phyloP scores from a whole-genome alignment of 2,329 filamentous ascomycete genomes.

The Metarhizium sp. region DNA sequence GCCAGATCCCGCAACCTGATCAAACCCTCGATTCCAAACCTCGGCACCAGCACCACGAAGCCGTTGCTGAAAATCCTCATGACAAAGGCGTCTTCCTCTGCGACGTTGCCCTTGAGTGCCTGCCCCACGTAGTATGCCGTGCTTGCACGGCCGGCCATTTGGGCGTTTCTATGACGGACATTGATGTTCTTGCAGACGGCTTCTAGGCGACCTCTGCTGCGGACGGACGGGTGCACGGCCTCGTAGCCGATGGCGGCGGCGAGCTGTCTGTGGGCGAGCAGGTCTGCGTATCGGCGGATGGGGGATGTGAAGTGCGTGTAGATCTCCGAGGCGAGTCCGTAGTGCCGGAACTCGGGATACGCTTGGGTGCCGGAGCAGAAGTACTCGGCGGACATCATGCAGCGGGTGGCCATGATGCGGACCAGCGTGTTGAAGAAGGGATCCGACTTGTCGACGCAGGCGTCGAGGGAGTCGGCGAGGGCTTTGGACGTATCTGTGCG shows the following conservation, averaged over 20 bases:
- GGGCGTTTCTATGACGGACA: conserved; percentile 90
- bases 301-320: conserved; percentile 99
- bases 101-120: conserved; percentile 68
- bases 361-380: conserved; percentile 91
- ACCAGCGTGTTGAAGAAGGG: conserved; percentile 98
- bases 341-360: conserved; percentile 92
- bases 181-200: conserved; percentile 98
- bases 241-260: conserved; percentile 94
- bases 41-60: conserved; percentile 89
- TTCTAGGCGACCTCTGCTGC: conserved; percentile 77
- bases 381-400: conserved; percentile 99
- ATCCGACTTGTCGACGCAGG: conserved; percentile 67
- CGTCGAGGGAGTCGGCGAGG: conserved; percentile 86
- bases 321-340: conserved; percentile 90
- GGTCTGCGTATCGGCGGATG: conserved; percentile 94
- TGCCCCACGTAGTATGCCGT: conserved; percentile 98
- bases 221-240: conserved; percentile 68
- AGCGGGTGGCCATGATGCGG: conserved; percentile 92
- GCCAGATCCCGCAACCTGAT: conserved; percentile 80
- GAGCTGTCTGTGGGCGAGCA: conserved; percentile 87
- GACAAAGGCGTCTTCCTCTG: conserved; percentile 85
- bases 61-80: conserved; percentile 98
- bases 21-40: conserved; percentile 90
- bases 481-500: conserved; percentile 80
- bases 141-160: conserved; percentile 85